Conservation (phyloP, 2,329 filamentous ascomycete species). For the Immersiporthe knoxdaviesiana region DNA sequence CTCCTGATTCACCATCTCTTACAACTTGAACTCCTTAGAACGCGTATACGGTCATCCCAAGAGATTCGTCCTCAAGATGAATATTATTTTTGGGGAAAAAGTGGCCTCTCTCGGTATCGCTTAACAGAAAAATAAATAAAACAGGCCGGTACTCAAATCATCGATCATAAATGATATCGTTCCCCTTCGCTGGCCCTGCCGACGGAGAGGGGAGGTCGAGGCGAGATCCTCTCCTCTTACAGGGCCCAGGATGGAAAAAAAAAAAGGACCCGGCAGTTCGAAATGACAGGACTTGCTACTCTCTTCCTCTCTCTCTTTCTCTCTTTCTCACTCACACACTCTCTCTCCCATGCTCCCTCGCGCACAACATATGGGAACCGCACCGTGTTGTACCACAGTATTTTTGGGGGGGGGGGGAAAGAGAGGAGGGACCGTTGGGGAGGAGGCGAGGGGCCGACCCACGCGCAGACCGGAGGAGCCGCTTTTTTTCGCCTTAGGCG, state of each 20-base stretch:
- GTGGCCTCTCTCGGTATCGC: not conserved
- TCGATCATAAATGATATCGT: not conserved
- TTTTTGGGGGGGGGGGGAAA: not conserved
- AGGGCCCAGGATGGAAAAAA: not conserved
- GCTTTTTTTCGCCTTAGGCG: conserved; percentile 18
- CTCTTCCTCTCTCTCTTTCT: not conserved
- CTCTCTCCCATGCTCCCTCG: not conserved
- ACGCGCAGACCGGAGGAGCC: conserved; percentile 17
- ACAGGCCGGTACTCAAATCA: not conserved
- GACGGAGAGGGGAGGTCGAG: not conserved
- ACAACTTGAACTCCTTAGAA: not conserved
- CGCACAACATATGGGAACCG: not conserved
- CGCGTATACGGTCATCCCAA: too few relatives aligned
- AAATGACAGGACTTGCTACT: not conserved
- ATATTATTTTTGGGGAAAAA: not conserved
- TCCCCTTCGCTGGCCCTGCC: not conserved
- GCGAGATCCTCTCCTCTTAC: not conserved
- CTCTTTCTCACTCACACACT: not conserved
- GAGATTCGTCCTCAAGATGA: not conserved
- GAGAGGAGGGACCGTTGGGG: not conserved
- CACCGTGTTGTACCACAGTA: conserved; percentile 9
- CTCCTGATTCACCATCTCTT: not conserved
- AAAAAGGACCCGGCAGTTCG: not conserved
- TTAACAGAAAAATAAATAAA: too few relatives aligned
- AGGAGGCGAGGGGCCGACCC: conserved; percentile 9